Conservation (phyloP, 2,329 filamentous ascomycete species). For the Aspergillus thermomutatus region DNA sequence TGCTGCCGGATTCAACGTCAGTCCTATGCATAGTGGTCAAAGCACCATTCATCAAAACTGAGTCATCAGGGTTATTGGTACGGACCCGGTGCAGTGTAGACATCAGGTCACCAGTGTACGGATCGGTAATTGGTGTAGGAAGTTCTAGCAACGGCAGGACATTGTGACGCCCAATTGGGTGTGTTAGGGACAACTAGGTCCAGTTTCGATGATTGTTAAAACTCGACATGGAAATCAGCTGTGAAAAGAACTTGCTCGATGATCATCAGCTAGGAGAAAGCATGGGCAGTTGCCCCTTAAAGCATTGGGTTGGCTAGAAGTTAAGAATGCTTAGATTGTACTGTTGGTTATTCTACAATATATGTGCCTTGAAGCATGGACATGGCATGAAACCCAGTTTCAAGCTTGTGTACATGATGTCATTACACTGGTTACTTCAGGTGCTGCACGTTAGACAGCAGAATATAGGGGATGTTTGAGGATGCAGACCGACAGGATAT, state of each 20-base stretch:
- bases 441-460: too few species aligned
- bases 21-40: conserved; percentile 15
- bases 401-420: background rate
- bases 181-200: too few species aligned
- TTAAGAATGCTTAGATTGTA: background rate
- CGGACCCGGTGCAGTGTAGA: too few species aligned
- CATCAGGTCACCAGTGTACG: too few species aligned
- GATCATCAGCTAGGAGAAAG: background rate
- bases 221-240: too few species aligned
- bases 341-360: background rate
- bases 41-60: conserved; percentile 1
- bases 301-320: background rate
- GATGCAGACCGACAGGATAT: background rate
- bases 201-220: too few species aligned
- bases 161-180: too few species aligned
- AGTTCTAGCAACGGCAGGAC: too few species aligned
- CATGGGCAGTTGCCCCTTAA: background rate
- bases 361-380: background rate
- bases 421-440: background rate
- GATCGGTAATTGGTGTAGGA: too few species aligned
- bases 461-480: background rate
- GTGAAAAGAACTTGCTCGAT: too few species aligned
- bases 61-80: too few species aligned
- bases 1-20: conserved; percentile 1
- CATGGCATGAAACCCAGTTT: background rate